Evolutionary conservation across 345 rosid species (phyloP).

Genomic region (Draba incana): DNA sequence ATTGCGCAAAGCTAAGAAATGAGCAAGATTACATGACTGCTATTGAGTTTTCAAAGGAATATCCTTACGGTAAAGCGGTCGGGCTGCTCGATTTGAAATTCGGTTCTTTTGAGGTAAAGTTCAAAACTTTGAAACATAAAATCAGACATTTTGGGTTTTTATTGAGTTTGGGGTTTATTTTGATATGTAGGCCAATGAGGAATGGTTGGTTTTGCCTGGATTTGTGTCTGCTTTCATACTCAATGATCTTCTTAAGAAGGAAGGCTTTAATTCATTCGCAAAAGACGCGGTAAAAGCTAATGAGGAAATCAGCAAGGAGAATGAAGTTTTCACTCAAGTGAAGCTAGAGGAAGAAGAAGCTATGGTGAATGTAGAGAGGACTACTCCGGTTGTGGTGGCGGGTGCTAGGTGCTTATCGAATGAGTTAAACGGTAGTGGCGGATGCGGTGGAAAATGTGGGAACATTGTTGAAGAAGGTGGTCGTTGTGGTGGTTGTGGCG

Average conservation of each 20-base stretch:
- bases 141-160: slow-evolving; percentile 8
- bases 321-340: slow-evolving; percentile 24
- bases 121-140: slow-evolving; percentile 13
- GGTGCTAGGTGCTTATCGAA: slow-evolving; percentile 41
- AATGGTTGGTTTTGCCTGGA: slow-evolving; percentile 61
- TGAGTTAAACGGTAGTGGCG: slow-evolving; percentile 31
- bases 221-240: slow-evolving; percentile 69
- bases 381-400: slow-evolving; percentile 32
- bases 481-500: slow-evolving; percentile 38
- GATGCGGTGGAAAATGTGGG: slow-evolving; percentile 39
- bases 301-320: slow-evolving; percentile 31
- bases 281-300: slow-evolving; percentile 36
- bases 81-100: slow-evolving; percentile 77
- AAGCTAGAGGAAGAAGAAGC: slow-evolving; percentile 37
- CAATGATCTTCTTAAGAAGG: slow-evolving; percentile 48
- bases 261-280: slow-evolving; percentile 46
- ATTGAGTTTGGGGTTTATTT: slow-evolving; percentile 14
- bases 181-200: slow-evolving; percentile 67
- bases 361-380: slow-evolving; percentile 29
- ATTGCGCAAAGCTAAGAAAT: slow-evolving; percentile 47
- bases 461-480: slow-evolving; percentile 34
- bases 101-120: slow-evolving; percentile 60
- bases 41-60: slow-evolving; percentile 69
- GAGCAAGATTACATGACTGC: slow-evolving; percentile 74
- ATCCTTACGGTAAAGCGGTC: slow-evolving; percentile 87